phyloP scores from a whole-genome alignment of 2,329 filamentous ascomycete genomes.

The Juglanconis sp. region DNA sequence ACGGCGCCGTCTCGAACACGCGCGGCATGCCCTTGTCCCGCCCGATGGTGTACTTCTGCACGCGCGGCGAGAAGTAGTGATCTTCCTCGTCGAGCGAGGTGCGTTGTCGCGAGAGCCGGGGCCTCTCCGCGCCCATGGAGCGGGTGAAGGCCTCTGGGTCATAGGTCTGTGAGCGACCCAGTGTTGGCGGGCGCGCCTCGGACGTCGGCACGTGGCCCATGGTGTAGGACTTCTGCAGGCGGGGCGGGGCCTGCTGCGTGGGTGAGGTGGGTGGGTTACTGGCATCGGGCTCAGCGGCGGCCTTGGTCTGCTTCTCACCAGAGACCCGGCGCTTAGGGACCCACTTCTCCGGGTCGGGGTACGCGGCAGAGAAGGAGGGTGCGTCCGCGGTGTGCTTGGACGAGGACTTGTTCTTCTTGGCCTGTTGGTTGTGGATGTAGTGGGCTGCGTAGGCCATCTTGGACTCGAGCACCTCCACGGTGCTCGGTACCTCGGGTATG shows the following conservation, averaged over 20 bases:
- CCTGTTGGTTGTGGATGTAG: slow-evolving; percentile 18
- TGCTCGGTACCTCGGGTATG: slow-evolving; percentile 13
- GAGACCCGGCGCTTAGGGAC: slow-evolving; percentile 12
- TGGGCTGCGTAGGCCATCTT: slow-evolving; percentile 20
- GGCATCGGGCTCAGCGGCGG: not conserved
- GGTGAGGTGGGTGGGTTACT: slow-evolving; percentile 11
- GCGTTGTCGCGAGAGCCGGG: slow-evolving; percentile 15
- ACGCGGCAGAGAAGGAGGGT: slow-evolving; percentile 5
- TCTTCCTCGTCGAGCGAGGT: slow-evolving; percentile 19
- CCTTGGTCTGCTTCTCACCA: slow-evolving; percentile 19
- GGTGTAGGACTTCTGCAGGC: slow-evolving; percentile 25
- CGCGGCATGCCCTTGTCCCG: slow-evolving; percentile 6
- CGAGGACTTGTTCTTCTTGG: slow-evolving; percentile 18
- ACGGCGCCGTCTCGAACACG: slow-evolving; percentile 1
- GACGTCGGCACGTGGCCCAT: slow-evolving; percentile 18
- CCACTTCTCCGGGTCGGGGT: slow-evolving; percentile 18
- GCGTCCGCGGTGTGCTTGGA: slow-evolving; percentile 3
- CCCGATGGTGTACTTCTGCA: slow-evolving; percentile 3
- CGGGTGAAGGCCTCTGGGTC: slow-evolving; percentile 15
- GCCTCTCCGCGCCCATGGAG: slow-evolving; percentile 2
- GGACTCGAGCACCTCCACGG: not conserved
- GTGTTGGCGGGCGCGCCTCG: not conserved
- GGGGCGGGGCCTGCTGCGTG: slow-evolving; percentile 21
- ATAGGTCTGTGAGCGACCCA: slow-evolving; percentile 20
- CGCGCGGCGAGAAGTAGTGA: slow-evolving; percentile 5